Percentiles rank a stretch among this genome's conserved stretches.
phyloP scores from a whole-genome alignment of 2,329 filamentous ascomycete species.

The Verticillium zaregamsianum region DNA sequence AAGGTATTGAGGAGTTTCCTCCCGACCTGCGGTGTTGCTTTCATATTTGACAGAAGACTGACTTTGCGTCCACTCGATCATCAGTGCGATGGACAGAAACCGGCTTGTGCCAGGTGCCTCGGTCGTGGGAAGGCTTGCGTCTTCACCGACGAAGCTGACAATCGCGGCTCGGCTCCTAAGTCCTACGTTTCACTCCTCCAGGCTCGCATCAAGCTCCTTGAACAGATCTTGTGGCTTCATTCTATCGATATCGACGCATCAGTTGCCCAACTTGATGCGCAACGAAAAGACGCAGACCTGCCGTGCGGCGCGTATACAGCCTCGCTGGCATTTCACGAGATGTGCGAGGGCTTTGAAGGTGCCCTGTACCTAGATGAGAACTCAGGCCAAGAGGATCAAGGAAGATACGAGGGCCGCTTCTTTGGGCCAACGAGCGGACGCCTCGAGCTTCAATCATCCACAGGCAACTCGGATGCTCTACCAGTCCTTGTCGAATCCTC shows the following conservation, averaged over 20 bases:
- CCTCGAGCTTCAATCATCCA: constrained; percentile 16
- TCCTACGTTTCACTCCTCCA: constrained; percentile 29
- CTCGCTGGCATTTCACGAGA: constrained; percentile 3
- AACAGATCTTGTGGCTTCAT: constrained; percentile 21
- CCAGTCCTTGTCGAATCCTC: neutral
- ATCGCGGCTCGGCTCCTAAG: constrained; percentile 27
- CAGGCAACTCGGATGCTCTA: neutral
- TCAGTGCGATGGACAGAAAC: constrained; percentile 27
- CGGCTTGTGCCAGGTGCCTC: constrained; percentile 25
- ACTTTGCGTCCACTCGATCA: neutral
- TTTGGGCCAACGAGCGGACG: constrained; percentile 31
- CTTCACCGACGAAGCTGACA: constrained; percentile 25
- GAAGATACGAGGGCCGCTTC: constrained; percentile 23
- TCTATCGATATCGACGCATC: constrained; percentile 24
- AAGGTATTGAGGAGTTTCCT: constrained; percentile 20
- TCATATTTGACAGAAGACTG: neutral
- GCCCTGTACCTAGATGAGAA: constrained; percentile 28
- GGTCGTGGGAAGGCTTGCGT: constrained; percentile 23
- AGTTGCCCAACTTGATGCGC: constrained; percentile 12
- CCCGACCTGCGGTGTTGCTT: neutral
- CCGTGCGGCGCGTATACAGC: neutral
- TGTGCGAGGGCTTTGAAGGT: constrained; percentile 22
- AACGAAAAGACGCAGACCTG: constrained; percentile 13
- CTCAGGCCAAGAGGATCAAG: constrained; percentile 27
- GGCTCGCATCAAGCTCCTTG: constrained; percentile 24